Conservation (phyloP, 225 moss, liverwort and hornwort genomes). For the Rhytidiadelphus loreus region DNA sequence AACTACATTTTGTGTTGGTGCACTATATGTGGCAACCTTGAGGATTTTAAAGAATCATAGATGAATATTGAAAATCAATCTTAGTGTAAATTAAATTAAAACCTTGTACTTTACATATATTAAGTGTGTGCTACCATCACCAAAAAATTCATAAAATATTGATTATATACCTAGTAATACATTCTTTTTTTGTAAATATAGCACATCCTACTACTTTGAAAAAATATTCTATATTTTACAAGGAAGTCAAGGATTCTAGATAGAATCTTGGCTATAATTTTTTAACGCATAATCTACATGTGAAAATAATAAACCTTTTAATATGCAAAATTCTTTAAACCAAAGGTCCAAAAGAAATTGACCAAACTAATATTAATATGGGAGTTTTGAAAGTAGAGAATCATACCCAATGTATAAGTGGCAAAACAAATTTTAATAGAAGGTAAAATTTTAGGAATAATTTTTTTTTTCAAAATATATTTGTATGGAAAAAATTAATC, state of each 20-base stretch:
- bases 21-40: neutral
- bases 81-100: neutral
- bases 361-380: neutral
- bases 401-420: rapidly evolving
- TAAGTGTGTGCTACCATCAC: neutral
- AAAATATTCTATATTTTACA: neutral
- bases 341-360: neutral
- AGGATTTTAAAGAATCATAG: neutral
- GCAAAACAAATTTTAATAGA: neutral
- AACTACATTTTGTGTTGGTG: neutral
- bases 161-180: no score
- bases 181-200: neutral
- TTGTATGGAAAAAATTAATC: neutral
- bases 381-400: neutral
- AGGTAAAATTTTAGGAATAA: no score
- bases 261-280: neutral
- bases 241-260: no score
- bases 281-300: neutral
- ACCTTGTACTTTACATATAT: neutral
- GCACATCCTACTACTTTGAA: rapidly evolving
- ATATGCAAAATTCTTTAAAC: neutral
- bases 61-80: no score
- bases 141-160: neutral
- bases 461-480: no score
- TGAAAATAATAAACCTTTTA: neutral